These are phyloP conservation scores for Aspergillus haitiensis DNA, from an alignment of 495 filamentous ascomycete genomes.

Conservation along the genomic window DNA sequence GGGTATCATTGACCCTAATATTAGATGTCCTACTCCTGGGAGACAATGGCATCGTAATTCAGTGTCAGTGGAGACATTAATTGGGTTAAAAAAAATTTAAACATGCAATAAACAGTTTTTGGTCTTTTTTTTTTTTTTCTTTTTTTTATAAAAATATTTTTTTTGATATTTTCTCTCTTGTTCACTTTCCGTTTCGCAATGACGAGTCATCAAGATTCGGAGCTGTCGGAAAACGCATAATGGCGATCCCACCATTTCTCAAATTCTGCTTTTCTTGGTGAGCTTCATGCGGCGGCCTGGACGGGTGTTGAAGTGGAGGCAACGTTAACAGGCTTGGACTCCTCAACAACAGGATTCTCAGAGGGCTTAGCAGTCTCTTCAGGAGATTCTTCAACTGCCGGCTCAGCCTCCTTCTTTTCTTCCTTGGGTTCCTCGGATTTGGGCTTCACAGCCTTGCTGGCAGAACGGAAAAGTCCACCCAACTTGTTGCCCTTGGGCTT, in stretches of 20 bases:
- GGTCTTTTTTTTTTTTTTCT: conserved; percentile 16
- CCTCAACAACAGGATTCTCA: conserved; percentile 33
- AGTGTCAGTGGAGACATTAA: conserved; percentile 39
- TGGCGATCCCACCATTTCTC: conserved; percentile 48
- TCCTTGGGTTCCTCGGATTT: conserved; percentile 38
- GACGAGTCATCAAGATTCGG: conserved; percentile 17
- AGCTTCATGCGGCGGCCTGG: conserved; percentile 52
- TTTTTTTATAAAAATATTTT: not conserved
- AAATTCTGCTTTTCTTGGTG: conserved; percentile 37
- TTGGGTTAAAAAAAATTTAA: conserved; percentile 16
- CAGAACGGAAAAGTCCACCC: conserved; percentile 57
- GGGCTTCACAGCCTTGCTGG: conserved; percentile 55
- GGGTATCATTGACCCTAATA: conserved; percentile 32
- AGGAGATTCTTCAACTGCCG: conserved; percentile 33
- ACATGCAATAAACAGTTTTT: conserved; percentile 19
- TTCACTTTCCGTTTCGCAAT: conserved; percentile 11
- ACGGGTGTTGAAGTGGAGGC: conserved; percentile 42
- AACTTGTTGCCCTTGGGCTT: conserved; percentile 55
- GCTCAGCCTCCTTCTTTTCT: conserved; percentile 28
- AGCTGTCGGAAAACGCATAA: conserved; percentile 23
- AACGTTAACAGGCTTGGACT: conserved; percentile 40
- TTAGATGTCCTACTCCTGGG: not conserved
- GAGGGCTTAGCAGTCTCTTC: conserved; percentile 36
- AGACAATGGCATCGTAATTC: conserved; percentile 23
- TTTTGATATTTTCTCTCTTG: not conserved